These are phyloP conservation scores for Suillus variegatus DNA, from an alignment of 768 basidiomycete genomes.

Conservation along the genomic window DNA sequence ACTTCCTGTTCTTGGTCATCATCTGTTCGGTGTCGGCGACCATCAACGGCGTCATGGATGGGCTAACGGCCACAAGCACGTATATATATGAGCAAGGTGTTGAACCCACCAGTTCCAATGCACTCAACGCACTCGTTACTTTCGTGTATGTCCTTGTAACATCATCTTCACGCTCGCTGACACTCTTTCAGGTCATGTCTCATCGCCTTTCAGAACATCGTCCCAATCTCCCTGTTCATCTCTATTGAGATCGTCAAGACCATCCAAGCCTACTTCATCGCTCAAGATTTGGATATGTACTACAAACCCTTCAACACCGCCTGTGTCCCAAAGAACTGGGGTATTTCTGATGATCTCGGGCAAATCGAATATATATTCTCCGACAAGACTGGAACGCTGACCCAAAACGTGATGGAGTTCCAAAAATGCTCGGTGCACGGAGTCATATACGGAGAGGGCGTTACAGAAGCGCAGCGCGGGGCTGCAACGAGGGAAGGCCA, in stretches of 20 bases:
- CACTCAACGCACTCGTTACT: slow-evolving; percentile 81
- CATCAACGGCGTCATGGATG: slow-evolving; percentile 72
- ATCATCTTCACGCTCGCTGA: slow-evolving; percentile 11
- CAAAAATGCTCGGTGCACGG: slow-evolving; percentile 92
- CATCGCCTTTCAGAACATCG: slow-evolving; percentile 97
- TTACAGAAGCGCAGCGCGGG: slow-evolving; percentile 95
- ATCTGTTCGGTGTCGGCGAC: slow-evolving; percentile 82
- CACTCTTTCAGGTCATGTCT: slow-evolving; percentile 69
- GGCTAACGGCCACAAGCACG: slow-evolving; percentile 60
- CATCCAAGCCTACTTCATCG: slow-evolving; percentile 95
- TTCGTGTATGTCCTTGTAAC: slow-evolving; percentile 69
- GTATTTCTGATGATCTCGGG: slow-evolving; percentile 96
- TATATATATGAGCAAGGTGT: slow-evolving; percentile 69
- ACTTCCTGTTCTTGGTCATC: slow-evolving; percentile 74
- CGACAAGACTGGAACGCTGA: slow-evolving; percentile 96
- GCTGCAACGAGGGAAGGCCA: slow-evolving; percentile 83
- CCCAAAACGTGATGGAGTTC: slow-evolving; percentile 99
- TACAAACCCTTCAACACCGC: slow-evolving; percentile 83
- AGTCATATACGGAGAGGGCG: slow-evolving; percentile 85
- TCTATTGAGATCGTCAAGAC: slow-evolving; percentile 99
- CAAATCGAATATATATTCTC: slow-evolving; percentile 97
- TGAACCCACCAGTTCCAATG: slow-evolving; percentile 58
- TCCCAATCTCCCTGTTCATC: slow-evolving; percentile 94
- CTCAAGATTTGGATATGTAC: slow-evolving; percentile 96
- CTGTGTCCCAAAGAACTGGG: slow-evolving; percentile 97